phyloP scores from a whole-genome alignment of 495 filamentous ascomycete species.

The Amorphotheca resinae region DNA sequence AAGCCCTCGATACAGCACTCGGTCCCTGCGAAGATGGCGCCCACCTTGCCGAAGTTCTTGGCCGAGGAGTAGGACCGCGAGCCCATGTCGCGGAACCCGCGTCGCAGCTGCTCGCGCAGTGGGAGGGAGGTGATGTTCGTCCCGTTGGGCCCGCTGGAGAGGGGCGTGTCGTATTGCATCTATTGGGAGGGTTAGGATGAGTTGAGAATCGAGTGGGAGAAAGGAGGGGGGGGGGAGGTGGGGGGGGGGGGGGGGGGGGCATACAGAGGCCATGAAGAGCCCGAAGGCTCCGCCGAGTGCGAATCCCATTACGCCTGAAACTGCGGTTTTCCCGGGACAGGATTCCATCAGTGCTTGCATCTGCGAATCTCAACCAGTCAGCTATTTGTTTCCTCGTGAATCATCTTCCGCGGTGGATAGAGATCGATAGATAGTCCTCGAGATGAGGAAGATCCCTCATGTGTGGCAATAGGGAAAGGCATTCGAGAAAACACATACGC shows the following conservation, averaged over 20 bases:
- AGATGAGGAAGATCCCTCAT: background rate
- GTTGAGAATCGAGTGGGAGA: background rate
- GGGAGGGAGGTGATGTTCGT: conserved; percentile 58
- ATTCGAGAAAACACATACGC: conserved; percentile 17
- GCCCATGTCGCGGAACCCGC: conserved; percentile 92
- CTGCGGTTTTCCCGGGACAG: conserved; percentile 69
- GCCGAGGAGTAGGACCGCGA: conserved; percentile 68
- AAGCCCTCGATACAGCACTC: conserved; percentile 92
- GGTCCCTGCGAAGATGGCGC: conserved; percentile 79
- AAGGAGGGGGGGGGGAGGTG: background rate
- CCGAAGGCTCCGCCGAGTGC: conserved; percentile 86
- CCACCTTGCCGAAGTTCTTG: conserved; percentile 90
- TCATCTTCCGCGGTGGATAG: too few species aligned
- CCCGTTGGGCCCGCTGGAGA: conserved; percentile 43
- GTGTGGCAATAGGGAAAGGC: too few species aligned
- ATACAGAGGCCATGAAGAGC: conserved; percentile 85
- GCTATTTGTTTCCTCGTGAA: too few species aligned
- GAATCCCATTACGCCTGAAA: conserved; percentile 79
- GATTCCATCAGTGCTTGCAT: conserved; percentile 80
- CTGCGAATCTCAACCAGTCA: conserved; percentile 27
- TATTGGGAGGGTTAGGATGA: conserved; percentile 22
- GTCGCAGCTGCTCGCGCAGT: conserved; percentile 62
- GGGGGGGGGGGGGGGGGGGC: conserved; percentile 21
- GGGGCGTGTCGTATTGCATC: conserved; percentile 87
- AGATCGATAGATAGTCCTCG: background rate